phyloP scores from a whole-genome alignment of 2,329 filamentous ascomycete genomes.

The Sporothrix brunneoviolacea region DNA sequence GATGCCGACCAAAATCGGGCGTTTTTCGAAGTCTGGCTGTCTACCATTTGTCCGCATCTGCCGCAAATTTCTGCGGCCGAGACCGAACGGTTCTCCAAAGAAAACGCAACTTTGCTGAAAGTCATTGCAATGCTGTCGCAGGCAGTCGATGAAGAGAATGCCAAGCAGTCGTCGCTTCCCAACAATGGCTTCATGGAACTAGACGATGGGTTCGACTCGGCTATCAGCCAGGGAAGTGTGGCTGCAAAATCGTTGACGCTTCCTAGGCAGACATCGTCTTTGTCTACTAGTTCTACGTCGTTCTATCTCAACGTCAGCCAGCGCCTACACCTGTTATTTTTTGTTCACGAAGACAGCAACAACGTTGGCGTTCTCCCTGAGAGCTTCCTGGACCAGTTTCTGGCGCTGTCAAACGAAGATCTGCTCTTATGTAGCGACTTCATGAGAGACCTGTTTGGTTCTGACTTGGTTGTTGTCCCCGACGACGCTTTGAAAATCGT shows the following conservation, averaged over 20 bases:
- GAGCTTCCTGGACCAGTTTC: conserved; percentile 42
- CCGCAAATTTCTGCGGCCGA: conserved; percentile 35
- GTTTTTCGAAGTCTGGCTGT: conserved; percentile 42
- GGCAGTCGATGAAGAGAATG: conserved; percentile 26
- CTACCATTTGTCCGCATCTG: conserved; percentile 38
- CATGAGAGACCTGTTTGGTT: conserved; percentile 45
- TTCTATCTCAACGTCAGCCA: conserved; percentile 43
- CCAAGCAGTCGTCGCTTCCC: conserved; percentile 28
- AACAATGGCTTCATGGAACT: conserved; percentile 57
- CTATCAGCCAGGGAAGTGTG: conserved; percentile 42
- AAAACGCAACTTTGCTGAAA: conserved; percentile 35
- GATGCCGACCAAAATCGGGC: conserved; percentile 38
- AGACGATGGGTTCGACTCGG: conserved; percentile 58
- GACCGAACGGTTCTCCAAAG: conserved; percentile 32
- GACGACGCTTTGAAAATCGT: conserved; percentile 43
- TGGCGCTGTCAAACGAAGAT: conserved; percentile 45
- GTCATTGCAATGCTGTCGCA: conserved; percentile 36
- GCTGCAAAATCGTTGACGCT: conserved; percentile 33
- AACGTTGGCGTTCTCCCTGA: conserved; percentile 45
- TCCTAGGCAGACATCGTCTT: conserved; percentile 39
- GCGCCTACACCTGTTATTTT: conserved; percentile 39
- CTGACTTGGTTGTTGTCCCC: conserved; percentile 44
- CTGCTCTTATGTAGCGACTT: conserved; percentile 46
- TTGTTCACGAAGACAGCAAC: conserved; percentile 35
- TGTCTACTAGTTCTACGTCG: conserved; percentile 36